Evolutionary conservation across 106 monocot genomes (phyloP).

Genomic region (Phalaenopsis equestris): DNA sequence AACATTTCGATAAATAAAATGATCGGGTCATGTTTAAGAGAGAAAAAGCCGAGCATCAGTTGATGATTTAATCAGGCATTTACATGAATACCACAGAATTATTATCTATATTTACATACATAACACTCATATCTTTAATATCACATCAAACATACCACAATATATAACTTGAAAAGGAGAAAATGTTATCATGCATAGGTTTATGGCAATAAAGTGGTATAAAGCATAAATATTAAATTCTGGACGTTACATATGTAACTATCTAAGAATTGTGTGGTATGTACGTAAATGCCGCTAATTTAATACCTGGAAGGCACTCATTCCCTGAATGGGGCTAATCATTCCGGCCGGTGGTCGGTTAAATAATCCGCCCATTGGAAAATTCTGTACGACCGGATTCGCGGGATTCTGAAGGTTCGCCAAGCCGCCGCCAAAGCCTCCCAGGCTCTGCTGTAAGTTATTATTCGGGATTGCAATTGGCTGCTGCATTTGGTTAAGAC

Average conservation of each 20-base stretch:
- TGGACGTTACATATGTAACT: no score
- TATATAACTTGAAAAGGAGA: no score
- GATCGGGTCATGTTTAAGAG: not conserved
- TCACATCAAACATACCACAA: no score
- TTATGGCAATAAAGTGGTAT: no score
- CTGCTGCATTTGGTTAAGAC: conserved; percentile 56
- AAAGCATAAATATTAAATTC: no score
- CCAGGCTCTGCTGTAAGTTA: conserved; percentile 33
- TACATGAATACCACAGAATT: no score
- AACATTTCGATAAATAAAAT: not conserved
- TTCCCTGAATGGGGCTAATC: conserved; percentile 37
- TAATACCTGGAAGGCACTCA: conserved; percentile 62
- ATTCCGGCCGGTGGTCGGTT: conserved; percentile 46
- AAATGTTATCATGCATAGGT: no score
- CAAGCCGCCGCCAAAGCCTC: conserved; percentile 36
- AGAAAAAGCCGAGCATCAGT: not conserved
- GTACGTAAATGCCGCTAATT: no score
- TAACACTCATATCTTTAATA: no score
- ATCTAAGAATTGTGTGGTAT: no score
- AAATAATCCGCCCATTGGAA: conserved; percentile 40
- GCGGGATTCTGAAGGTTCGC: conserved; percentile 40
- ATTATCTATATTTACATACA: no score
- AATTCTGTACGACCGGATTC: conserved; percentile 37
- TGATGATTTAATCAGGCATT: not conserved
- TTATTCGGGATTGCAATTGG: conserved; percentile 15